A percentile compares a stretch with the other conserved stretches of the same genome.
phyloP scores from a whole-genome alignment of 495 filamentous ascomycete species.

The Paragyromitra xinjiangensis region DNA sequence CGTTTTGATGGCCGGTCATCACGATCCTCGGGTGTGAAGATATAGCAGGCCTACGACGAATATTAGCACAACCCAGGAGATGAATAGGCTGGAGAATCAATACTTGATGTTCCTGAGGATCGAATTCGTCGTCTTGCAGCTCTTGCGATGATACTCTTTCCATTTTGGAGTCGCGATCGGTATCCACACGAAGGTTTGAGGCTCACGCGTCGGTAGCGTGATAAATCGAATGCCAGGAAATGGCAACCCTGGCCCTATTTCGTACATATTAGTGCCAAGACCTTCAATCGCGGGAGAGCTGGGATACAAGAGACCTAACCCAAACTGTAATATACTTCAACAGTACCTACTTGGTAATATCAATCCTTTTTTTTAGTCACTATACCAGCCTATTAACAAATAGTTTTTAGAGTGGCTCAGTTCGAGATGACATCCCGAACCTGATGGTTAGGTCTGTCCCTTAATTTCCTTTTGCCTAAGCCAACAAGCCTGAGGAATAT shows the following conservation, averaged over 20 bases:
- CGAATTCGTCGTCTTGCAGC: slow-evolving; percentile 54
- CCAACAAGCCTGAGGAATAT: background rate
- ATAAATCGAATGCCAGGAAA: background rate
- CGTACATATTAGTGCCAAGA: background rate
- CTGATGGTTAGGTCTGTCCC: background rate
- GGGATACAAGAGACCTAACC: background rate
- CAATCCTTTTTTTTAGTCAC: background rate
- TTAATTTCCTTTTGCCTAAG: background rate
- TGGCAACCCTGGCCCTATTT: slow-evolving; percentile 7
- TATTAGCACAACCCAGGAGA: slow-evolving; percentile 21
- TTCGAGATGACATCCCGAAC: no score
- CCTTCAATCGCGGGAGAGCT: background rate
- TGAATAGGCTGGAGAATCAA: slow-evolving; percentile 34
- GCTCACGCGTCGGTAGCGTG: slow-evolving; percentile 40
- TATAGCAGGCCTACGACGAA: slow-evolving; percentile 69
- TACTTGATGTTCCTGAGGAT: slow-evolving; percentile 65
- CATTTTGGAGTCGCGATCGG: slow-evolving; percentile 35
- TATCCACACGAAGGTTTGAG: slow-evolving; percentile 17
- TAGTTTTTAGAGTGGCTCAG: background rate
- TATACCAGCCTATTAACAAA: background rate
- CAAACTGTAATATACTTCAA: background rate
- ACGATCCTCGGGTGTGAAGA: slow-evolving; percentile 68
- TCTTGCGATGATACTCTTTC: slow-evolving; percentile 42
- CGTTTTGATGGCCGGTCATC: slow-evolving; percentile 70
- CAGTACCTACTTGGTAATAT: background rate